Conservation (phyloP, 2,329 filamentous ascomycete genomes). For the Cladosporium sp. region DNA sequence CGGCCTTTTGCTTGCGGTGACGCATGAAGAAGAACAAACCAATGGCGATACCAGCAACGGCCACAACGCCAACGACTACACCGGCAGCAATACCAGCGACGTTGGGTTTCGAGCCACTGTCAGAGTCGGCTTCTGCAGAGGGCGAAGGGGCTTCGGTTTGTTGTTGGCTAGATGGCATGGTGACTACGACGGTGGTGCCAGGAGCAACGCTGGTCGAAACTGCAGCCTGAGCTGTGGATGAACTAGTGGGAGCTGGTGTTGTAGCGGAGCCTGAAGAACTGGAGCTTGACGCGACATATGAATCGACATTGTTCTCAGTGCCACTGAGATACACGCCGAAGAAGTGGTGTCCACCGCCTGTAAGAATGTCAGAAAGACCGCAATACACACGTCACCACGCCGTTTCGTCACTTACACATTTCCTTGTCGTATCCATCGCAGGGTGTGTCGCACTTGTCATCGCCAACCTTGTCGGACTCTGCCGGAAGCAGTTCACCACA, state of each 20-base stretch:
- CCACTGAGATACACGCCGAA: constrained; percentile 50
- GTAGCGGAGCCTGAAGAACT: constrained; percentile 11
- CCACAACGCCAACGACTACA: constrained; percentile 77
- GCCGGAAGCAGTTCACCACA: constrained; percentile 68
- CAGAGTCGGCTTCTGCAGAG: constrained; percentile 42
- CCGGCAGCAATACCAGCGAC: constrained; percentile 82
- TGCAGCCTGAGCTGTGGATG: constrained; percentile 17
- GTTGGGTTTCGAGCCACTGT: constrained; percentile 44
- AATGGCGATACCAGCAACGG: constrained; percentile 57
- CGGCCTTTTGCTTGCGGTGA: constrained; percentile 65
- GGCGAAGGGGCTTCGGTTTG: constrained; percentile 31
- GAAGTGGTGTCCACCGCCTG: constrained; percentile 52
- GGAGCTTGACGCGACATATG: constrained; percentile 21
- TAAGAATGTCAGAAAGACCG: constrained; percentile 24
- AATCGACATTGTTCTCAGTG: constrained; percentile 33
- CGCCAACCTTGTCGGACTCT: constrained; percentile 46
- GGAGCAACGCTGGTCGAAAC: constrained; percentile 28
- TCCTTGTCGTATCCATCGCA: constrained; percentile 60
- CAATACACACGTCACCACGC: constrained; percentile 24
- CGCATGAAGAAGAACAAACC: constrained; percentile 69
- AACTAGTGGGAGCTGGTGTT: constrained; percentile 13
- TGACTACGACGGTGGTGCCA: constrained; percentile 31
- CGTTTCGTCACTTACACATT: constrained; percentile 50
- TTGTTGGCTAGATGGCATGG: constrained; percentile 20
- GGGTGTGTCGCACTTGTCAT: constrained; percentile 55